Evolutionary conservation across 495 filamentous ascomycete genomes (phyloP).

Genomic region (Immersiella caudata): DNA sequence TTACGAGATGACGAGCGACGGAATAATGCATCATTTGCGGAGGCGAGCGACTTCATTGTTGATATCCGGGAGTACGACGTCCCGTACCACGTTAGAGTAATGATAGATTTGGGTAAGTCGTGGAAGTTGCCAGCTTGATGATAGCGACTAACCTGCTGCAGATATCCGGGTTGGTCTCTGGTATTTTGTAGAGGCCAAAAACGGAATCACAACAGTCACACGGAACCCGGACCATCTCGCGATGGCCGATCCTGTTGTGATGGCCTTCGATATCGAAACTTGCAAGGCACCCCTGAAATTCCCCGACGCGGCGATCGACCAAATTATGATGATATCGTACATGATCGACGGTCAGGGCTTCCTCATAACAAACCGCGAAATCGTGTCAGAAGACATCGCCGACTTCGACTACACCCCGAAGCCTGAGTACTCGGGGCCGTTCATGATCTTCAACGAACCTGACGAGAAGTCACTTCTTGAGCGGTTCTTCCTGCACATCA

Average conservation of each 20-base stretch:
- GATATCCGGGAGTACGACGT: constrained; percentile 99
- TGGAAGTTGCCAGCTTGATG: not conserved
- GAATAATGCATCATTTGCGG: constrained; percentile 72
- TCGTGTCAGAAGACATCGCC: constrained; percentile 94
- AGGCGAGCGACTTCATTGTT: constrained; percentile 96
- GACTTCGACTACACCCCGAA: constrained; percentile 99
- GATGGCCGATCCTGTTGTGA: constrained; percentile 89
- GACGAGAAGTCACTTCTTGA: constrained; percentile 87
- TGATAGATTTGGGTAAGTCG: constrained; percentile 83
- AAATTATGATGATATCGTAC: constrained; percentile 99
- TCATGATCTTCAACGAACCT: constrained; percentile 97
- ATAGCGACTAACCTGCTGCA: constrained; percentile 41
- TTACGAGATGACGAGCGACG: constrained; percentile 82
- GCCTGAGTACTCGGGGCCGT: constrained; percentile 91
- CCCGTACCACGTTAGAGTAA: constrained; percentile 97
- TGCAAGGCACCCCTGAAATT: constrained; percentile 97
- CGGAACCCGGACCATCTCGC: constrained; percentile 87
- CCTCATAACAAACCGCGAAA: constrained; percentile 96
- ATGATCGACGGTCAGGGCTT: constrained; percentile 99
- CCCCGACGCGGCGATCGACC: constrained; percentile 92
- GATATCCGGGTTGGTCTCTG: constrained; percentile 96
- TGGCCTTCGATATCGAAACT: constrained; percentile 98
- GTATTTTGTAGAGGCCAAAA: constrained; percentile 95
- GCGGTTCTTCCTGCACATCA: constrained; percentile 93
- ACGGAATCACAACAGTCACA: constrained; percentile 77